Evolutionary conservation across 2,329 filamentous ascomycete species (phyloP), one percentile per base, ranked within the genome.

Genomic region (Huntiella abstrusa): DNA sequence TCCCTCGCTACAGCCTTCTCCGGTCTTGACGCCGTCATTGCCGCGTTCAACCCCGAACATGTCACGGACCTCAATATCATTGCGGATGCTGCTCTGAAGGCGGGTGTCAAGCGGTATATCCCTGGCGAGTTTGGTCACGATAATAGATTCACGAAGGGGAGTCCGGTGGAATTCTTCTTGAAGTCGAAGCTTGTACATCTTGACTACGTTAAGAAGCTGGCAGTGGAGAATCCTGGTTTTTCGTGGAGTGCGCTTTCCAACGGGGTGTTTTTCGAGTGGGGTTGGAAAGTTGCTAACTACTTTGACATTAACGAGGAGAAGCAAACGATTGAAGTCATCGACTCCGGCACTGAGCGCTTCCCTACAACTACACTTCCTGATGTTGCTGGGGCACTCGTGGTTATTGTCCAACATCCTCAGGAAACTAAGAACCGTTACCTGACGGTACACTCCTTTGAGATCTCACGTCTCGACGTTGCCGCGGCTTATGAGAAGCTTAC

Each of bases 81-180:
- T 40, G 64, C 79, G 39, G 68, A 78, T 33, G 77, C 75, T 1
- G 68, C 74, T 32, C 60, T 73, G 22, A 65, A 66, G 3, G 73
- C 73, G 3, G 73, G 75, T 4, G 73, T 80, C 0, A 65, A 74
- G 55, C 67, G 73, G 11, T 75, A 78, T 60, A 58, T 80, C 33
- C 74, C 75, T 2, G 70, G 70, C 2, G 75, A 80, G 50, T 80
- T 68, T 42, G 64, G 64, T 33, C 54, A 55, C 36, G 56, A 66
- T 59, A 44, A 41, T 13, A 10, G n/a, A 4, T 15, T 15, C 33
- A 11, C 34, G 19, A 45, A 47, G 5, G 62, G 62, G n/a, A 57
- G 58, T 5, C 55, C 64, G 45, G 52, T 58, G 40, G 52, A 61
- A 46, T 43, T 58, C 2, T 63, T 79, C 1, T 68, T 73, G 49